A percentile compares a stretch with the other conserved stretches of the same genome.
Conservation (phyloP, 208 protist genomes). For the Chromosphaera perkinsii region DNA sequence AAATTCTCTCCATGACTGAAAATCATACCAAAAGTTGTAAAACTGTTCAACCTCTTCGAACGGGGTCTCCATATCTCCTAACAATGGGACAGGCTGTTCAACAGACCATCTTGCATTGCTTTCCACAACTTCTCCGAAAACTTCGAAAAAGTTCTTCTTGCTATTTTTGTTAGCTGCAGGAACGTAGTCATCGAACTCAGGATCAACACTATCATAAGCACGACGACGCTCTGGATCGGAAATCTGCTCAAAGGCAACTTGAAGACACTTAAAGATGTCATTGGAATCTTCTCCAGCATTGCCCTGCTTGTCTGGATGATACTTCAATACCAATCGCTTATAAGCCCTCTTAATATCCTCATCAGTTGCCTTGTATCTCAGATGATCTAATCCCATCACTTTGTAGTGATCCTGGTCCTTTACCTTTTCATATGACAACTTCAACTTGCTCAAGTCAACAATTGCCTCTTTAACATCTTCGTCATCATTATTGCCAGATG, state of each 20-base stretch:
- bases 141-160: slow-evolving; percentile 16
- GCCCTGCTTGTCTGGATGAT: slow-evolving; percentile 43
- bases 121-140: slow-evolving; percentile 23
- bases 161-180: neutral
- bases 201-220: slow-evolving; percentile 35
- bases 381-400: slow-evolving; percentile 23
- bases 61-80: slow-evolving; percentile 15
- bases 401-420: slow-evolving; percentile 39
- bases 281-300: slow-evolving; percentile 23
- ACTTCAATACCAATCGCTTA: slow-evolving; percentile 6
- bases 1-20: slow-evolving; percentile 29
- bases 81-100: slow-evolving; percentile 11
- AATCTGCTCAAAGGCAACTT: slow-evolving; percentile 34
- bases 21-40: slow-evolving; percentile 41
- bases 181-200: slow-evolving; percentile 20
- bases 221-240: slow-evolving; percentile 2
- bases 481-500: no score
- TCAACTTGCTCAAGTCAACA: neutral
- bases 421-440: no score
- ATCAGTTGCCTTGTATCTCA: slow-evolving; percentile 31
- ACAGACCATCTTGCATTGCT: slow-evolving; percentile 25
- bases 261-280: slow-evolving; percentile 34
- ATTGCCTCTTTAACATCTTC: neutral
- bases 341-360: slow-evolving; percentile 38
- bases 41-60: slow-evolving; percentile 31